phyloP scores from a whole-genome alignment of 2,329 filamentous ascomycete species.

The Phialophora verrucosa region DNA sequence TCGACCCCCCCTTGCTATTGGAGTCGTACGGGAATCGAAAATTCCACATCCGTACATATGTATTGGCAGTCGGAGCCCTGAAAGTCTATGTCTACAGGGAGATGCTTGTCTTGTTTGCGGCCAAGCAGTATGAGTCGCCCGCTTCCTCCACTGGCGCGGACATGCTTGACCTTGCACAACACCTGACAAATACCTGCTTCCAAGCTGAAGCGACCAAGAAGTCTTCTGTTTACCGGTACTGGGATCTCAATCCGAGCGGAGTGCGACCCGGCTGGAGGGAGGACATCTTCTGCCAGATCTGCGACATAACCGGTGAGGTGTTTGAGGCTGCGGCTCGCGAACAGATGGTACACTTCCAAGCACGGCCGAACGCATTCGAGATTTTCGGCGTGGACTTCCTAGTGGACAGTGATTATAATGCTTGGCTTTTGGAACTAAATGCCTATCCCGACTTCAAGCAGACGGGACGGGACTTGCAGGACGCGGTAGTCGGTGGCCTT shows the following conservation, averaged over 20 bases:
- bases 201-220: constrained; percentile 62
- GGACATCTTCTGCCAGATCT: constrained; percentile 75
- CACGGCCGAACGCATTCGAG: constrained; percentile 86
- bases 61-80: constrained; percentile 78
- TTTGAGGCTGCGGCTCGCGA: constrained; percentile 85
- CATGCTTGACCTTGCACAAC: constrained; percentile 67
- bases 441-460: constrained; percentile 96
- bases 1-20: constrained; percentile 82
- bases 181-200: constrained; percentile 95
- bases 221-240: constrained; percentile 73
- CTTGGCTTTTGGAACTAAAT: constrained; percentile 89
- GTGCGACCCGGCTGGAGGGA: constrained; percentile 57
- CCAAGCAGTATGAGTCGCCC: constrained; percentile 72
- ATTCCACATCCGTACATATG: constrained; percentile 94
- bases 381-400: constrained; percentile 91
- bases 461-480: constrained; percentile 76
- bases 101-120: constrained; percentile 94
- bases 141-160: constrained; percentile 46
- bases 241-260: constrained; percentile 62
- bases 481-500: constrained; percentile 71
- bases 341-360: constrained; percentile 91
- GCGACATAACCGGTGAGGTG: constrained; percentile 71
- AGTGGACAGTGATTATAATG: constrained; percentile 67
- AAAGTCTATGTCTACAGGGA: constrained; percentile 83
- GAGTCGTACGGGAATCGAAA: constrained; percentile 70